phyloP scores from a whole-genome alignment of 2,329 filamentous ascomycete genomes.

The Fusarium austroafricanum region DNA sequence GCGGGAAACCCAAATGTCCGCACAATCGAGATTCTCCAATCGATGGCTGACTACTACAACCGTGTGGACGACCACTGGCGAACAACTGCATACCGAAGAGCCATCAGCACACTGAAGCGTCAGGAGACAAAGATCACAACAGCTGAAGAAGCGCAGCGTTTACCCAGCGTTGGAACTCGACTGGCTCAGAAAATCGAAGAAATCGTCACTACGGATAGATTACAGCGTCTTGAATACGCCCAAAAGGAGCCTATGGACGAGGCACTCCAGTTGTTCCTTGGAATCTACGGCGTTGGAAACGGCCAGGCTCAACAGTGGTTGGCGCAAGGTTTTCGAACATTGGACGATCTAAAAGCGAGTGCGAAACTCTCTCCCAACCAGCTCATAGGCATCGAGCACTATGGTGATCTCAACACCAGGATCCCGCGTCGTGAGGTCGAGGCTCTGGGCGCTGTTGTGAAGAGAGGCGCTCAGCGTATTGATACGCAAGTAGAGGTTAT shows the following conservation, averaged over 20 bases:
- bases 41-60: slow-evolving; percentile 83
- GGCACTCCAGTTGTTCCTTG: slow-evolving; percentile 75
- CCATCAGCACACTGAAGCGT: slow-evolving; percentile 76
- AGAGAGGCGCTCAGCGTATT: slow-evolving; percentile 65
- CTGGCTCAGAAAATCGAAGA: slow-evolving; percentile 90
- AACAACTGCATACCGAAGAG: slow-evolving; percentile 78
- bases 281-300: slow-evolving; percentile 82
- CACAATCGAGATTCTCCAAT: slow-evolving; percentile 80
- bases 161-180: slow-evolving; percentile 77
- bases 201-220: slow-evolving; percentile 78
- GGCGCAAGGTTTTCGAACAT: slow-evolving; percentile 76
- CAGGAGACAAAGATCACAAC: slow-evolving; percentile 74
- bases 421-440: slow-evolving; percentile 84
- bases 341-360: slow-evolving; percentile 74
- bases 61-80: slow-evolving; percentile 83
- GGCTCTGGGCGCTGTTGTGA: slow-evolving; percentile 74
- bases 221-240: slow-evolving; percentile 78
- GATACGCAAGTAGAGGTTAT: slow-evolving; percentile 76
- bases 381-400: slow-evolving; percentile 80
- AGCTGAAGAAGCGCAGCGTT: slow-evolving; percentile 72
- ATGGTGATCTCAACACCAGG: slow-evolving; percentile 79
- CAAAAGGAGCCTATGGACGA: slow-evolving; percentile 73
- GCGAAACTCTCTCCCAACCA: slow-evolving; percentile 77
- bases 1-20: slow-evolving; percentile 75
- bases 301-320: slow-evolving; percentile 80